Evolutionary conservation across 2,329 filamentous ascomycete genomes (phyloP), one percentile per base, ranked within the genome.

Genomic region (Epichloe sibirici): DNA sequence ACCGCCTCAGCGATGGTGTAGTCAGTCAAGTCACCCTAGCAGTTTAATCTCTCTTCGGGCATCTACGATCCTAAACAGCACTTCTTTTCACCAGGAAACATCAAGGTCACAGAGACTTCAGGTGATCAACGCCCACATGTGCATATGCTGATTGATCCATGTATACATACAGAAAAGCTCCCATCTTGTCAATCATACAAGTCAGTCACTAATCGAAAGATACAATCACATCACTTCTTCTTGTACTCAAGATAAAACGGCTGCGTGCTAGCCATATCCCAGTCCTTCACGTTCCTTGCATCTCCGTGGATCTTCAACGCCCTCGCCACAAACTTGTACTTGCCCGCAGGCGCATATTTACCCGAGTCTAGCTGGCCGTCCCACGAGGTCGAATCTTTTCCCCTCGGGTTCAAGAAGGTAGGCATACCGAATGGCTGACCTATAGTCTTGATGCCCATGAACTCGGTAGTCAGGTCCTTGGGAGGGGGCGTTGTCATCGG

Each of bases 281-380:
- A 79, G 48, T 78, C 73, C 2, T 60, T 62, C 0, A 63, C 51
- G 50, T 69, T 64, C 7, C 63, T 59, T 21, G 63, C 60, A 53
- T 79, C 67, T 2, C 77, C 76, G 56, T 73, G 76, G 53, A 79
- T 69, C 55, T 69, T 70, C 56, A 79, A 60, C 3, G 74, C 71
- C 54, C 69, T 69, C 38, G 76, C 64, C 1, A 64, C 65, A 50
- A 79, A 63, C 61, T 71, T 73, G 63, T 80, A 79, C 38, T 61
- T 57, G 5, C 76, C 77, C 1, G 66, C 64, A 0, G 74, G 71
- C 1, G 69, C 75, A 52, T 72, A 76, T 0, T 56, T 63, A 5
- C 74, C 75, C 7, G 71, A 67, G 0, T 65, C 64, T 4, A 79
- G 61, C 49, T 63, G 62, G 13, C 77, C 77, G 46, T 74, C 68